Evolutionary conservation across 1,139 yeast genomes (phyloP), one percentile per base, ranked within the genome.

Genomic region (Lodderomyces beijingensis): DNA sequence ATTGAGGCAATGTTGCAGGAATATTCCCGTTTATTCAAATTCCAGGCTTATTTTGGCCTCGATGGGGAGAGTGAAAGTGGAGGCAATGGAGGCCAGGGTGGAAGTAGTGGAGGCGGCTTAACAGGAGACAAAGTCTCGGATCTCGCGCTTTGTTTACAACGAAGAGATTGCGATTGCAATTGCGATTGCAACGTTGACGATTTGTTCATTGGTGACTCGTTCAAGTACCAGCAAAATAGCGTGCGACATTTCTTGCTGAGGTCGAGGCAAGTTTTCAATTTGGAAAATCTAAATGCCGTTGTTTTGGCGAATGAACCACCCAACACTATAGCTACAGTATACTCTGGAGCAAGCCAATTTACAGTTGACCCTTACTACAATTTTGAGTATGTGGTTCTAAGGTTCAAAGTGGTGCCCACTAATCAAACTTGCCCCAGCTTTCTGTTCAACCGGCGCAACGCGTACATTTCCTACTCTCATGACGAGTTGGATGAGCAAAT

Each of bases 11-110:
- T 58, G 25, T 40, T 77, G 28, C 61, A 63, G 3, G 77, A 77
- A 33, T 54, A 59, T 35, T 61, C 68, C 25, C 58, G 69, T 1
- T 62, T 71, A 15, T 74, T 70, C 28, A 47, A 67, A 19, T 47
- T 70, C 28, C 66, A 62, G 33, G 77, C 63, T 42, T 44, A 70
- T 5, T 61, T 72, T 37, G 14, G 6, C 12, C 51, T 60, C 32
- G 24, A 18, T 9, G 69, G 62, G 22, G 40, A 41, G 3, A 50
- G 66, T 1, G 10, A 19, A 19, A 19, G 22, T 19, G 22, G 22
- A 9, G 22, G 22, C n/a, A n/a, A n/a, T 19, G 22, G 22, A 9
- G 22, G 22, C n/a, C 10, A n/a, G 8, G 22, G 22, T 19, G 22
- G 22, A 9, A n/a, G 0, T 42, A 78, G n/a, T n/a, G n/a, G n/a